Percentiles rank a stretch among this genome's conserved stretches.
These are phyloP conservation scores for Annulohypoxylon moriforme DNA, from an alignment of 495 filamentous ascomycete genomes.

Conservation along the genomic window DNA sequence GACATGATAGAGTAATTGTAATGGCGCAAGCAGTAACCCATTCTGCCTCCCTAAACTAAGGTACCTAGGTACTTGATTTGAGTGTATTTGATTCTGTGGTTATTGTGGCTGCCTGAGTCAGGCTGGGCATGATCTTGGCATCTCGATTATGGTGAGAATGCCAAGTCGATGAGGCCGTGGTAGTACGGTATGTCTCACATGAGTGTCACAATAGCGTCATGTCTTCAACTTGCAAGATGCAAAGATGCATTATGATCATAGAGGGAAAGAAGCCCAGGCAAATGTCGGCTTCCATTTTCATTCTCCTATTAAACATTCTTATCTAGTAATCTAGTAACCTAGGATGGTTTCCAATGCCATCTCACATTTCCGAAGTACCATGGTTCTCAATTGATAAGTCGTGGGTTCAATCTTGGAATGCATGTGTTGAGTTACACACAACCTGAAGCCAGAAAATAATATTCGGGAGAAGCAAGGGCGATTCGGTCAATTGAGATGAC, in stretches of 20 bases:
- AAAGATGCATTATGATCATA: neutral
- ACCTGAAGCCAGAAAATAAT: no score
- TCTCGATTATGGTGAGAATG: neutral
- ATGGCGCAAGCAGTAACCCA: conserved; percentile 15
- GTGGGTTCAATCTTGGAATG: no score
- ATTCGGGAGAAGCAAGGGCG: no score
- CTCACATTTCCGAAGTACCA: no score
- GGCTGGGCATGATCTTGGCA: neutral
- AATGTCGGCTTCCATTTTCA: no score
- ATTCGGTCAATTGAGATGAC: no score
- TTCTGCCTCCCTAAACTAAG: neutral
- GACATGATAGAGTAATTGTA: conserved; percentile 30
- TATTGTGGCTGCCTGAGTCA: neutral
- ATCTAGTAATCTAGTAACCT: no score
- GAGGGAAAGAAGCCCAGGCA: neutral
- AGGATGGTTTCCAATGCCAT: no score
- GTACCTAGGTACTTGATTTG: neutral
- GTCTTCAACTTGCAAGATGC: neutral
- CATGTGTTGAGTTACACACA: no score
- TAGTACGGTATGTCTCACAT: neutral
- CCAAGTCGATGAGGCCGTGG: neutral
- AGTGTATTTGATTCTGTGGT: neutral
- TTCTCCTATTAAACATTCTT: no score
- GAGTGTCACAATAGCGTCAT: neutral
- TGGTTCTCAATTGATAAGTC: no score